phyloP scores from a whole-genome alignment of 2,329 filamentous ascomycete species.

The Torrubiellomyces zombiae region DNA sequence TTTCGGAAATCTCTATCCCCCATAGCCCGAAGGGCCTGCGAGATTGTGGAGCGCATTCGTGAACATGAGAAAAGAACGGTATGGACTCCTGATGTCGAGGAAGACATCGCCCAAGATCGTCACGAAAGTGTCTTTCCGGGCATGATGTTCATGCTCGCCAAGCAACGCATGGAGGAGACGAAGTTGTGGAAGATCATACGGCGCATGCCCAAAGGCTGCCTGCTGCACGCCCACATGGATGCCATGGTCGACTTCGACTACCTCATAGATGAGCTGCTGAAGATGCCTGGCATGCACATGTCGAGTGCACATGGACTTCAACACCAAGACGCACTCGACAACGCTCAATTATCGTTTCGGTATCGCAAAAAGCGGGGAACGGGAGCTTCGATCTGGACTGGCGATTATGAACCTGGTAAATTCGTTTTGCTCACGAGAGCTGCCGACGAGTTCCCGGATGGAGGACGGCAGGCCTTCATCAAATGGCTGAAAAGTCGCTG shows the following conservation, averaged over 20 bases:
- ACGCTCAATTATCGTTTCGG: constrained; percentile 43
- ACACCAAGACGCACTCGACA: constrained; percentile 32
- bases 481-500: constrained; percentile 61
- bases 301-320: constrained; percentile 40
- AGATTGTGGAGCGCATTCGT: constrained; percentile 66
- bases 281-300: constrained; percentile 59
- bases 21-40: constrained; percentile 59
- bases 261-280: constrained; percentile 55
- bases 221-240: constrained; percentile 78
- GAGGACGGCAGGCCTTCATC: constrained; percentile 55
- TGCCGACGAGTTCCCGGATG: constrained; percentile 58
- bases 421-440: constrained; percentile 43
- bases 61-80: constrained; percentile 57
- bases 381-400: constrained; percentile 45
- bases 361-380: constrained; percentile 31
- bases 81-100: constrained; percentile 62
- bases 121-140: constrained; percentile 59
- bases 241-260: constrained; percentile 83
- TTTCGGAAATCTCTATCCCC: constrained; percentile 65
- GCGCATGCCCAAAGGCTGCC: constrained; percentile 73
- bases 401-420: constrained; percentile 40
- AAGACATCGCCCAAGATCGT: constrained; percentile 45
- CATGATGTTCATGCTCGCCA: constrained; percentile 85
- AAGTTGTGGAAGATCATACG: constrained; percentile 73
- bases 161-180: constrained; percentile 70